These are phyloP conservation scores for Monilinia polystroma DNA, from an alignment of 2,329 filamentous ascomycete species.

Conservation along the genomic window DNA sequence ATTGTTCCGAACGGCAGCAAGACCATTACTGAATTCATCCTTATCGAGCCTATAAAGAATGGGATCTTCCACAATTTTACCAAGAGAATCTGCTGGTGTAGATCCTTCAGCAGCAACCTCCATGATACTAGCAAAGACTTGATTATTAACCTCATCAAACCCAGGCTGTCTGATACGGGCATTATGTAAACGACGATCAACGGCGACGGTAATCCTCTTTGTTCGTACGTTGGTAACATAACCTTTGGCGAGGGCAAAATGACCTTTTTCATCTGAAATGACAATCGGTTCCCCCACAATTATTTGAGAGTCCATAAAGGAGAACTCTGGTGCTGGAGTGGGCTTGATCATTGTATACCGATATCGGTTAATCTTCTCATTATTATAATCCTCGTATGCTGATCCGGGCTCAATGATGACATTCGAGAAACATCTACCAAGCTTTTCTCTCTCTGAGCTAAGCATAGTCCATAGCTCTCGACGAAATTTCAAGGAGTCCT, in stretches of 20 bases:
- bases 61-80: slow-evolving; percentile 53
- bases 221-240: slow-evolving; percentile 79
- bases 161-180: slow-evolving; percentile 71
- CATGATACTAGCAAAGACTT: slow-evolving; percentile 90
- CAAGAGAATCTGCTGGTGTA: slow-evolving; percentile 51
- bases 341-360: slow-evolving; percentile 82
- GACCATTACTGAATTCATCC: slow-evolving; percentile 97
- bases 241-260: slow-evolving; percentile 91
- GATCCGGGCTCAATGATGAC: slow-evolving; percentile 81
- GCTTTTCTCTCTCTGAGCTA: slow-evolving; percentile 80
- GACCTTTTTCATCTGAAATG: slow-evolving; percentile 91
- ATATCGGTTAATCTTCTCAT: slow-evolving; percentile 86
- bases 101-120: slow-evolving; percentile 65
- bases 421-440: slow-evolving; percentile 86
- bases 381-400: slow-evolving; percentile 64
- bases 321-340: slow-evolving; percentile 60
- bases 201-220: slow-evolving; percentile 77
- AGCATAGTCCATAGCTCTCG: slow-evolving; percentile 96
- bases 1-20: slow-evolving; percentile 93
- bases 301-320: slow-evolving; percentile 89
- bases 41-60: slow-evolving; percentile 86
- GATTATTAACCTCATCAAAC: slow-evolving; percentile 75
- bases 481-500: slow-evolving; percentile 80
- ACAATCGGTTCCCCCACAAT: slow-evolving; percentile 87
- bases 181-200: slow-evolving; percentile 88